Conservation (phyloP, 1,139 yeast genomes). For the Zygoascus sp. region DNA sequence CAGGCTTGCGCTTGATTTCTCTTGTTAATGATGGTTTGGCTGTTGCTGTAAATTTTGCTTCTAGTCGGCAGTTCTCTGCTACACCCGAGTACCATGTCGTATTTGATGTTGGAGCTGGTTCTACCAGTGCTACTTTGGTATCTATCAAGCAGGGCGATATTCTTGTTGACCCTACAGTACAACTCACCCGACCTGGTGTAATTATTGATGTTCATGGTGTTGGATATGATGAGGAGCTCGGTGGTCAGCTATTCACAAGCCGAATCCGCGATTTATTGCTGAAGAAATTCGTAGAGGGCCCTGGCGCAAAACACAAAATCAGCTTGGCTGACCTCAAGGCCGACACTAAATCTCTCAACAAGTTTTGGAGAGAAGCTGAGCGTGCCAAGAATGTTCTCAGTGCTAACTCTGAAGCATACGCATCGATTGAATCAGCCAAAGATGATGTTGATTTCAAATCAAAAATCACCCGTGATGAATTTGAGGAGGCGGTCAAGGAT, state of each 20-base stretch:
- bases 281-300: conserved; percentile 44
- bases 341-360: conserved; percentile 51
- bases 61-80: conserved; percentile 42
- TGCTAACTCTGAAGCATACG: conserved; percentile 73
- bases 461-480: conserved; percentile 65
- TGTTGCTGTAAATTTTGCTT: conserved; percentile 73
- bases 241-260: conserved; percentile 72
- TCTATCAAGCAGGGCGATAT: conserved; percentile 50
- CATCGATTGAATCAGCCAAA: conserved; percentile 58
- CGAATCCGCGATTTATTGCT: conserved; percentile 57
- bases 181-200: conserved; percentile 31
- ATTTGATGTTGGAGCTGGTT: conserved; percentile 91
- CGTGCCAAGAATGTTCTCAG: conserved; percentile 80
- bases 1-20: conserved; percentile 62
- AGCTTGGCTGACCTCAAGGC: conserved; percentile 23
- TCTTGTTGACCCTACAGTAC: conserved; percentile 35
- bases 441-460: conserved; percentile 71
- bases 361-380: conserved; percentile 78
- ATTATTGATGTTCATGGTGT: conserved; percentile 64
- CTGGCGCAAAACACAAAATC: conserved; percentile 25
- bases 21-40: conserved; percentile 88
- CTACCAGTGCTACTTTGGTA: conserved; percentile 79
- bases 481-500: conserved; percentile 56
- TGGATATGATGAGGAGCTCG: conserved; percentile 60
- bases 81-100: conserved; percentile 60